These are phyloP conservation scores for Huiozyma naganishii DNA, from an alignment of 805 yeast species.

Conservation along the genomic window DNA sequence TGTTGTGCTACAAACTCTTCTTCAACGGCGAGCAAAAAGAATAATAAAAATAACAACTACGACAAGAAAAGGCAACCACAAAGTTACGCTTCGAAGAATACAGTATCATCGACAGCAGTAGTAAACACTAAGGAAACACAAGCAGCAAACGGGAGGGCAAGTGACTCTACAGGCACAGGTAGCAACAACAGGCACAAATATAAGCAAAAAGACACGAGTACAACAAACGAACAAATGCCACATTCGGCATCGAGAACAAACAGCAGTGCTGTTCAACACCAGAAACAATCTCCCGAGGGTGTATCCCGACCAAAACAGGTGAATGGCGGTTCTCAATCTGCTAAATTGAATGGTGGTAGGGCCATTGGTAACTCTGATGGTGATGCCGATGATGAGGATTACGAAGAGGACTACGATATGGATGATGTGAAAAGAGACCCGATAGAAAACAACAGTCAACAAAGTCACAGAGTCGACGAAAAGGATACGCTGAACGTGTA, in stretches of 20 bases:
- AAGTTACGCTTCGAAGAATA: neutral
- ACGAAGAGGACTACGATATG: slow-evolving; percentile 10
- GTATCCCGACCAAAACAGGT: too few relatives aligned
- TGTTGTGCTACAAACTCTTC: slow-evolving; percentile 24
- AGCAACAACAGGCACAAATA: neutral
- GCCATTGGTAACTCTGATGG: too few relatives aligned
- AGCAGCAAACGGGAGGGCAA: neutral
- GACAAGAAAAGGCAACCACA: neutral
- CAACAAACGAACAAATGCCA: too few relatives aligned
- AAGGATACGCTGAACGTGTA: slow-evolving; percentile 18
- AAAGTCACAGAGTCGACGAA: slow-evolving; percentile 2
- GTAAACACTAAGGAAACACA: neutral
- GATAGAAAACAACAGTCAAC: slow-evolving; percentile 1
- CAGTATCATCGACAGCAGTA: slow-evolving; percentile 3
- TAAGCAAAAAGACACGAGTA: too few relatives aligned
- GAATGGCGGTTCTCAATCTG: too few relatives aligned
- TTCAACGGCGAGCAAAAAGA: slow-evolving; percentile 2
- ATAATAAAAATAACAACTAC: slow-evolving; percentile 2
- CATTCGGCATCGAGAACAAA: too few relatives aligned
- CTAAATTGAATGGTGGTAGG: too few relatives aligned
- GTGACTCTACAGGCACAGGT: neutral
- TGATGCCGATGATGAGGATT: slow-evolving; percentile 1
- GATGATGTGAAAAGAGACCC: slow-evolving; percentile 8
- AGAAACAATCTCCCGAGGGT: too few relatives aligned
- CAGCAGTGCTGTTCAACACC: too few relatives aligned